Base-by-base conservation (phyloP, 2,329 filamentous ascomycete genomes). In the Fusarium sp. region DNA sequence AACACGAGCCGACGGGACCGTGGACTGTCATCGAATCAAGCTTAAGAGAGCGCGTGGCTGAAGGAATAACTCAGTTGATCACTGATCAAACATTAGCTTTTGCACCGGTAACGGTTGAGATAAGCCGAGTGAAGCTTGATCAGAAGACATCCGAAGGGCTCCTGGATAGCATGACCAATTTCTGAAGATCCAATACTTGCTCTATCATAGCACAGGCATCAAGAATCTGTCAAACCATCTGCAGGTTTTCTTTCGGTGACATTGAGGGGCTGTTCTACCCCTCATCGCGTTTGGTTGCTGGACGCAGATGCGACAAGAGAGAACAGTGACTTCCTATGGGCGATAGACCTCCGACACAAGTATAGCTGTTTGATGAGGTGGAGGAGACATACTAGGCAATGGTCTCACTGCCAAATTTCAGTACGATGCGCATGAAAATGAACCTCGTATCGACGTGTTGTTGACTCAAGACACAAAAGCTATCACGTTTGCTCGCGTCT, bases 11-110 rank as follows among this genome's bases (percentile, higher is more conserved):
- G 56, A 69, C 58, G 53, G 52, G 50, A 38, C 59, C 47, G 65
- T 60, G 56, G 71, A 58, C 39, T 61, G 58, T 50, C 36, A 55
- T 72, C 60, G 61, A 74, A 72, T 42, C 61, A 74, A 74, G 65
- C 68, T 67, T 70, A 57, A 64, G 60, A 63, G 64, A 38, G 58
- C 62, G 64, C 45, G 53, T 67, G 62, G 35, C 39, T 42, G 62
- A 36, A 41, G 39, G 62, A 66, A 66, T 46, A 66, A 35, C 35
- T 14, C 22, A 46, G 45, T 27, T 38, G 39, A 33, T 46, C 39
- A 61, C 64, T 66, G 64, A 66, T 61, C 39, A 39, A 36, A 33
- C 35, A 46, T 52, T 46, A 52, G 64, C 45, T 35, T 52, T 52
- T 33, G 29, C 45, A 36, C 29, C 8, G 39, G 25, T 15, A 27